Conservation (phyloP, 2,329 filamentous ascomycete genomes). For the Fusarium falciforme region DNA sequence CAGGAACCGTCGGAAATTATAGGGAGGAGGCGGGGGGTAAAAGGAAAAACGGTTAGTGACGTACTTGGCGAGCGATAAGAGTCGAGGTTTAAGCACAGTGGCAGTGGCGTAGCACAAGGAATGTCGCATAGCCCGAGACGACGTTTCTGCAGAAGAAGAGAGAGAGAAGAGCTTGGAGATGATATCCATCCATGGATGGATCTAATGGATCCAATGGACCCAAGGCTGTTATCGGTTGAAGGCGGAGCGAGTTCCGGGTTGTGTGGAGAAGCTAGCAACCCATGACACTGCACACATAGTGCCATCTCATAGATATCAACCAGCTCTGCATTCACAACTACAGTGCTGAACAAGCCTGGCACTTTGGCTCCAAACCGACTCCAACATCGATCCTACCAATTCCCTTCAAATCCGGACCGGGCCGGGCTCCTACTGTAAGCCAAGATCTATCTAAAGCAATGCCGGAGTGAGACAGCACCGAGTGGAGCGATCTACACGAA, state of each 20-base stretch:
- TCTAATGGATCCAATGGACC: not conserved
- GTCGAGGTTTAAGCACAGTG: not conserved
- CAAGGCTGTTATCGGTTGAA: slow-evolving; percentile 15
- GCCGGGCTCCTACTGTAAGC: not conserved
- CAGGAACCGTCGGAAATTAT: slow-evolving; percentile 13
- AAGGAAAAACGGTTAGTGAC: slow-evolving; percentile 7
- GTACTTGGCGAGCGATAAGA: slow-evolving; percentile 9
- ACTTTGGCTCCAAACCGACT: not conserved
- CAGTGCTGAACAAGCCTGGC: not conserved
- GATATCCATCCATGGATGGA: not conserved
- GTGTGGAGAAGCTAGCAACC: slow-evolving; percentile 15
- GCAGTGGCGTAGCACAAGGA: not conserved
- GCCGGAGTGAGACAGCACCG: not conserved
- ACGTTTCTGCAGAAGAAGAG: not conserved
- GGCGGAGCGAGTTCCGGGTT: slow-evolving; percentile 5
- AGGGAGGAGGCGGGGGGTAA: not conserved
- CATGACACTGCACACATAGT: not conserved
- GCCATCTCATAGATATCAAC: not conserved
- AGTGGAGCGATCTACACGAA: slow-evolving; percentile 1
- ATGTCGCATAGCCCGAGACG: slow-evolving; percentile 15
- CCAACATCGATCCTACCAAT: not conserved
- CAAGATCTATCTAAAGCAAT: slow-evolving; percentile 1
- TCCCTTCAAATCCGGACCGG: not conserved
- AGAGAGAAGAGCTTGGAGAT: slow-evolving; percentile 1
- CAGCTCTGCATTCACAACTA: not conserved